Percentiles rank a stretch among this genome's conserved stretches.
phyloP scores from a whole-genome alignment of 495 filamentous ascomycete genomes.

The Xylaria cubensis region DNA sequence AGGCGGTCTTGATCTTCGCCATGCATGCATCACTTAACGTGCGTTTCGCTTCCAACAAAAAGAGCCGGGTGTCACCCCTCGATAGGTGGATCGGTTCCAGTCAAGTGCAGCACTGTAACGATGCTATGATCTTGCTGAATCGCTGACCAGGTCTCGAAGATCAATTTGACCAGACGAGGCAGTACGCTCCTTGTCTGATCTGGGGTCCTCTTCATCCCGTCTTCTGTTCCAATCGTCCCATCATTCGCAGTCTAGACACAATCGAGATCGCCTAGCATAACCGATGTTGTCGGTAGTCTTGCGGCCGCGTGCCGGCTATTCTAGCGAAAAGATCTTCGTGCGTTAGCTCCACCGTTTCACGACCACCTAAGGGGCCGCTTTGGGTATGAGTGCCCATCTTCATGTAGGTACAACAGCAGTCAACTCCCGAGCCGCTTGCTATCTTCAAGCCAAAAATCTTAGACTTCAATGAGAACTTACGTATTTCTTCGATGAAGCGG shows the following conservation, averaged over 20 bases:
- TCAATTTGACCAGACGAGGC: conserved; percentile 10
- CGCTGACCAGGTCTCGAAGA: conserved; percentile 22
- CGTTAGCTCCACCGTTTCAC: conserved; percentile 23
- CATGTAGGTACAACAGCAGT: conserved; percentile 8
- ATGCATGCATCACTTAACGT: conserved; percentile 27
- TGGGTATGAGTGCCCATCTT: conserved; percentile 1
- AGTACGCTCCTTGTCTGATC: conserved; percentile 3
- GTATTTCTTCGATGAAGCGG: not conserved
- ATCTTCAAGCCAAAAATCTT: not conserved
- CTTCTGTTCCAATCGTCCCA: conserved; percentile 3
- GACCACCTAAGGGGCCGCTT: not conserved
- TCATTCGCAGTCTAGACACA: not conserved
- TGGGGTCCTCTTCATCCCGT: not conserved
- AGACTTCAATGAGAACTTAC: not conserved
- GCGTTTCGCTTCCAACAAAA: conserved; percentile 28
- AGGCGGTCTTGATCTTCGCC: conserved; percentile 25
- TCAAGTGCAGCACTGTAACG: conserved; percentile 14
- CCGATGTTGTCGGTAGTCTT: conserved; percentile 13
- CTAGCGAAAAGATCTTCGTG: conserved; percentile 9
- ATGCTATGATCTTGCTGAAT: conserved; percentile 9
- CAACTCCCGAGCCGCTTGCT: not conserved
- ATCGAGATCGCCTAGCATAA: conserved; percentile 8
- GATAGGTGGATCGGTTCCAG: conserved; percentile 25
- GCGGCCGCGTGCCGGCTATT: conserved; percentile 14
- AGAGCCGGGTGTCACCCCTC: conserved; percentile 24